Base-by-base conservation (phyloP, 805 yeast species). In the Lachancea quebecensis region DNA sequence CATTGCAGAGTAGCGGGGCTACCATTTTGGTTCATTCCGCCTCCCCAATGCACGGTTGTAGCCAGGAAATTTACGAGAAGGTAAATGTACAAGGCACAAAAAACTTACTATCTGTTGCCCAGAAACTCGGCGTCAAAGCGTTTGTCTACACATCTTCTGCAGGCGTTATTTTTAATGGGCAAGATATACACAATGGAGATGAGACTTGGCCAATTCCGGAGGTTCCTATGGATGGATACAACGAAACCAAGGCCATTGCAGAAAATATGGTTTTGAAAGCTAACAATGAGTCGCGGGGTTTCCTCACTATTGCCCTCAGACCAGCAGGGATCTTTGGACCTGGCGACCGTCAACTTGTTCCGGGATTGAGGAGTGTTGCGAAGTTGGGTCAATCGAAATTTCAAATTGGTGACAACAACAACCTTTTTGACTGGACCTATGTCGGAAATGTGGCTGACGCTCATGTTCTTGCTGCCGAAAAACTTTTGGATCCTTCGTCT, bases 281-380 rank as follows among this genome's bases (percentile, higher is more conserved):
- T 14, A 85, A 88, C 63, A 75, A 77, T 39, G 67, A 68, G n/a
- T 63, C 68, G 1, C 69, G 72, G 11, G 71, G 70, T 1, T 76
- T 90, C 52, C 68, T 75, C 40, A 93, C 99, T 0, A 84, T 86
- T 32, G 93, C 96, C 1, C 67, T 93, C 40, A 78, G 99, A 51
- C 99, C 99, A 1, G 96, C 99, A 1, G 99, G 99, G 34, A 89
- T 93, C 39, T 93, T 93, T 69, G 99, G 99, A 4, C 99, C 98
- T 5, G 98, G 99, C 37, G 99, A 93, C 64, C 79, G 99, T 49
- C 99, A 93, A 64, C 70, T 93, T 58, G 93, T 93, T 38, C 99
- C 99, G 10, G 95, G 95, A 2, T 71, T 93, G 48, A 79, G 96
- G 59, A 75, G 75, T 12, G 96, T 87, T 37, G 89, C 95, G 2